Evolutionary conservation across 139 green algal species (phyloP), one percentile per base, ranked within the genome.

Genomic region (Mesotaenium endlicherianum): DNA sequence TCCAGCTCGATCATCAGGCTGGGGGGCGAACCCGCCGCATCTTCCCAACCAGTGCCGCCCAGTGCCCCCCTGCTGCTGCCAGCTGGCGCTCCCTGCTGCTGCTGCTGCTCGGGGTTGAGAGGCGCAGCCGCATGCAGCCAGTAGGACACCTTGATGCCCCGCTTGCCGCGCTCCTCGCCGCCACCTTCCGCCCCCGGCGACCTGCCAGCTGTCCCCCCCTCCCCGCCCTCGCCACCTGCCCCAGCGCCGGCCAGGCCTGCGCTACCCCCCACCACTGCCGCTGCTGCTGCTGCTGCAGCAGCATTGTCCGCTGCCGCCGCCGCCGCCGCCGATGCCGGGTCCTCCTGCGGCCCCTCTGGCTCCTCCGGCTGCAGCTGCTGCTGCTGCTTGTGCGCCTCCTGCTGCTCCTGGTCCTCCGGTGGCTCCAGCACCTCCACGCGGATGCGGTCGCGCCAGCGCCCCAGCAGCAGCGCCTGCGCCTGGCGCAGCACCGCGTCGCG

Each of bases 381-480:
- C 30, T 55, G 16, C 43, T 34, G 26, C 69, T 17, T n/a, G 8
- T 77, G 30, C 69, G 31, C 69, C 69, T 5, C 20, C 20, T 68
- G 2, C 55, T 30, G 11, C 55, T 68, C 55, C 20, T 30, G 30
- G n/a, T 1, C 55, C 55, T 5, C 55, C 55, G 3, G n/a, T 43
- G n/a, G 3, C 70, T 3, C n/a, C 41, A 70, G 40, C 64, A 84
- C 38, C 31, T 83, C 76, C 2, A 83, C 43, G 34, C 79, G 79
- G 40, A 83, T 45, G 11, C 36, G 41, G 40, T 83, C 43, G 34
- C 64, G 58, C 76, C 76, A 83, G 42, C 76, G 38, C 4, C 43
- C 78, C 14, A 41, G 14, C 4, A 31, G 72, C 17, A 85, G 47
- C 26, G 70, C 68, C 31, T 55, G 50, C 34, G 60, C 50, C 71